phyloP scores from a whole-genome alignment of 768 basidiomycete genomes.

The Xerocomellus amylosporus region DNA sequence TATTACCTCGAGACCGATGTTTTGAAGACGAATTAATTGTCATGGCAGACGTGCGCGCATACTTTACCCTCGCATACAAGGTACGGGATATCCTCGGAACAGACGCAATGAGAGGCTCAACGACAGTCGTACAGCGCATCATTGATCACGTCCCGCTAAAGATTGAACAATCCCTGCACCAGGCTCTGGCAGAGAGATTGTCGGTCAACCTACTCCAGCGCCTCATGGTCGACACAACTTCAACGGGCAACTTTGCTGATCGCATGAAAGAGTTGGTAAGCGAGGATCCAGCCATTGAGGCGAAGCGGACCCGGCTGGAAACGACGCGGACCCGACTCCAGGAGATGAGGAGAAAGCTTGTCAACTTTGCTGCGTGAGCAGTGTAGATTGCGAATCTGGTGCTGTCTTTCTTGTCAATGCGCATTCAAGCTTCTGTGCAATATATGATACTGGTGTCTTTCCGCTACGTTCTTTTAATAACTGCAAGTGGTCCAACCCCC shows the following conservation, averaged over 20 bases:
- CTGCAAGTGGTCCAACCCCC: background rate
- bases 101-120: background rate
- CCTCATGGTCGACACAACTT: slow-evolving; percentile 25
- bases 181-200: slow-evolving; percentile 36
- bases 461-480: background rate
- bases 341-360: slow-evolving; percentile 38
- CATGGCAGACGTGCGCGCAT: slow-evolving; percentile 56
- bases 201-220: slow-evolving; percentile 36
- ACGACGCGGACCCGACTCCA: slow-evolving; percentile 36
- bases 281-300: slow-evolving; percentile 43
- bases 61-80: slow-evolving; percentile 54
- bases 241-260: slow-evolving; percentile 17
- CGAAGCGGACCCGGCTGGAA: slow-evolving; percentile 34
- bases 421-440: background rate
- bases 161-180: slow-evolving; percentile 47
- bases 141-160: slow-evolving; percentile 52
- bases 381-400: background rate
- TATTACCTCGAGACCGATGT: slow-evolving; percentile 21
- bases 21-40: slow-evolving; percentile 46
- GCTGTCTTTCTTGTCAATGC: background rate
- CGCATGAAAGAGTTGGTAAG: slow-evolving; percentile 41
- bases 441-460: background rate
- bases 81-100: slow-evolving; percentile 27
- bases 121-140: slow-evolving; percentile 40
- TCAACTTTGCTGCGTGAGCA: slow-evolving; percentile 23